These are phyloP conservation scores for Colletotrichum sp. DNA, from an alignment of 2,329 filamentous ascomycete genomes.

Conservation along the genomic window DNA sequence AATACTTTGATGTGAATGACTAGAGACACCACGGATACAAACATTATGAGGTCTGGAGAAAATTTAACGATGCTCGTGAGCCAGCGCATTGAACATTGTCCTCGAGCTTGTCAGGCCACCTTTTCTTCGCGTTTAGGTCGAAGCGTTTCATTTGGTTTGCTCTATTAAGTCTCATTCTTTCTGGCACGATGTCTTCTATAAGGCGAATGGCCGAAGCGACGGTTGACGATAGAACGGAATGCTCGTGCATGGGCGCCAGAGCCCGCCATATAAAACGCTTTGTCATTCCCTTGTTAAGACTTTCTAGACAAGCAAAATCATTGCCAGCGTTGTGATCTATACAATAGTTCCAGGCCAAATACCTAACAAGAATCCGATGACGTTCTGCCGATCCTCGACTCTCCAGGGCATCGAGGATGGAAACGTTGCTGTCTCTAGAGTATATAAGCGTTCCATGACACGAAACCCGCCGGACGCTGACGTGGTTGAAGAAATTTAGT, in stretches of 20 bases:
- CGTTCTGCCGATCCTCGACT: too few species aligned
- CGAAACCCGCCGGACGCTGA: neutral
- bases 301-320: neutral
- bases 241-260: neutral
- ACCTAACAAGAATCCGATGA: too few species aligned
- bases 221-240: fast-evolving
- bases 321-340: too few species aligned
- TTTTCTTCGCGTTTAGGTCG: neutral
- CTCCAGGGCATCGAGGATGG: fast-evolving
- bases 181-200: neutral
- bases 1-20: neutral
- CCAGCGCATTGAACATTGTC: neutral
- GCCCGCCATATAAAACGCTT: neutral
- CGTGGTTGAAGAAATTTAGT: neutral
- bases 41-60: neutral
- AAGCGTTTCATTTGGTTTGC: neutral
- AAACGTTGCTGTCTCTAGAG: neutral
- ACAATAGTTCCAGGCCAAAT: too few species aligned
- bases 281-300: neutral
- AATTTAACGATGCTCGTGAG: neutral
- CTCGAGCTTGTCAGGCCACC: neutral
- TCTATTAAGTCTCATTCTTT: neutral
- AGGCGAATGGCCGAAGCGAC: neutral
- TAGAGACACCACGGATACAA: neutral
- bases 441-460: neutral